phyloP scores from a whole-genome alignment of 257 asterid species.

The Petunia secreta region DNA sequence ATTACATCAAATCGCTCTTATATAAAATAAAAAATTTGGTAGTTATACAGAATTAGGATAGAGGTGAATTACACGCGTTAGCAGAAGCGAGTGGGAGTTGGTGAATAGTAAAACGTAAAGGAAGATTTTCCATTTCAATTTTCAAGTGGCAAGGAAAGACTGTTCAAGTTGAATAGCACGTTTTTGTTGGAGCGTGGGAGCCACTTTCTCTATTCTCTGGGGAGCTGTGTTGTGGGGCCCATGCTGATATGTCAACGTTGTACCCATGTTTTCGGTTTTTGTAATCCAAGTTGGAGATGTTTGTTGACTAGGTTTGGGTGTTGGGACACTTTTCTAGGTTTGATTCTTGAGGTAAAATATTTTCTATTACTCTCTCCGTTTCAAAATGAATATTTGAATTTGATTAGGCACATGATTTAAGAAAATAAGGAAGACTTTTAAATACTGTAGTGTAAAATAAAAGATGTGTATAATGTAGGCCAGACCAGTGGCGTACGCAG shows the following conservation, averaged over 20 bases:
- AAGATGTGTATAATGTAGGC: too few relatives aligned
- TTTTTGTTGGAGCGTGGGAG: neutral
- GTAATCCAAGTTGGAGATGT: neutral
- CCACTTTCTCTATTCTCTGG: neutral
- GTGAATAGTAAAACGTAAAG: neutral
- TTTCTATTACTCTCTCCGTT: too few relatives aligned
- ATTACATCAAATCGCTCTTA: too few relatives aligned
- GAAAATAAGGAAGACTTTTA: too few relatives aligned
- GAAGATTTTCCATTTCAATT: neutral
- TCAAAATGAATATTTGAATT: too few relatives aligned
- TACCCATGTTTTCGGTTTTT: neutral
- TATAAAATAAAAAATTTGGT: too few relatives aligned
- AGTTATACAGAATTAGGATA: neutral
- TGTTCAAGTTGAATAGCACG: neutral
- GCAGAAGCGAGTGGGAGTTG: neutral
- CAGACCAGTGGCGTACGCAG: too few relatives aligned
- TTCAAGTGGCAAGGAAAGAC: neutral
- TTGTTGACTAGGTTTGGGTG: neutral
- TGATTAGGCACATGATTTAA: too few relatives aligned
- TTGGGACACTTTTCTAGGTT: neutral
- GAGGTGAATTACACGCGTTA: conserved; percentile 27
- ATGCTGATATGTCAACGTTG: conserved; percentile 15
- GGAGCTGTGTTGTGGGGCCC: neutral
- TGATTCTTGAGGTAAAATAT: neutral
- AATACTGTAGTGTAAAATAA: too few relatives aligned